Evolutionary conservation across 2,329 filamentous ascomycete genomes (phyloP).

Genomic region (Septoria linicola): DNA sequence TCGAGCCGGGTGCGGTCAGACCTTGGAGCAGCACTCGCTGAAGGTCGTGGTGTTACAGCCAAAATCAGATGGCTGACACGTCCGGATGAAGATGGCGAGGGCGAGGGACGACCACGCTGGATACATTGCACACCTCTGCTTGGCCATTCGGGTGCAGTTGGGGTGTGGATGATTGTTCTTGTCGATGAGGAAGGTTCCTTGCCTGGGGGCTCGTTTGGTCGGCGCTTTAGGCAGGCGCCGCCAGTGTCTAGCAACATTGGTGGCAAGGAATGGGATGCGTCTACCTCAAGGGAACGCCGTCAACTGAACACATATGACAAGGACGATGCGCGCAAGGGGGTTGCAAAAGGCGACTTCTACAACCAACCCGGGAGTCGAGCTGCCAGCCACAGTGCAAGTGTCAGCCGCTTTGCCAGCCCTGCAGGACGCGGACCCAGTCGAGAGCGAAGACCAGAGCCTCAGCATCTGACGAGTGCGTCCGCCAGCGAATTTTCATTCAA

Average conservation of each 20-base stretch:
- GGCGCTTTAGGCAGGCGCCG: conserved; percentile 39
- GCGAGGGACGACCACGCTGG: conserved; percentile 66
- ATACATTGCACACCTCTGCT: conserved; percentile 74
- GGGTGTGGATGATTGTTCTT: conserved; percentile 76
- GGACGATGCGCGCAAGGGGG: conserved; percentile 25
- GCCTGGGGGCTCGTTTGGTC: conserved; percentile 23
- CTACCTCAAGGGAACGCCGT: conserved; percentile 20
- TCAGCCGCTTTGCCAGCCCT: conserved; percentile 13
- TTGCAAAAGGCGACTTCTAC: conserved; percentile 14
- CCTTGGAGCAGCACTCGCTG: conserved; percentile 60
- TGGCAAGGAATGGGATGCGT: conserved; percentile 36
- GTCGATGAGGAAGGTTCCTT: conserved; percentile 56
- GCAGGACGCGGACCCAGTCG: conserved; percentile 8
- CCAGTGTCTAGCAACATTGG: conserved; percentile 38
- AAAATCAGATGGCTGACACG: conserved; percentile 69
- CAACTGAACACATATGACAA: conserved; percentile 27
- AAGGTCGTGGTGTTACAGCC: conserved; percentile 70
- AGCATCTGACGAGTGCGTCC: conserved; percentile 18
- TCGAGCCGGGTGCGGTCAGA: conserved; percentile 54
- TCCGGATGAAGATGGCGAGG: conserved; percentile 40
- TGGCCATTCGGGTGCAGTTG: conserved; percentile 65
- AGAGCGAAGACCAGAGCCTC: conserved; percentile 15
- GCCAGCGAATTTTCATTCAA: conserved; percentile 30
- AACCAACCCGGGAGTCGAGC: conserved; percentile 17
- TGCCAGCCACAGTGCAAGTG: conserved; percentile 9